These are phyloP conservation scores for Friedmanniomyces endolithicus DNA, from an alignment of 495 filamentous ascomycete species.

Conservation along the genomic window DNA sequence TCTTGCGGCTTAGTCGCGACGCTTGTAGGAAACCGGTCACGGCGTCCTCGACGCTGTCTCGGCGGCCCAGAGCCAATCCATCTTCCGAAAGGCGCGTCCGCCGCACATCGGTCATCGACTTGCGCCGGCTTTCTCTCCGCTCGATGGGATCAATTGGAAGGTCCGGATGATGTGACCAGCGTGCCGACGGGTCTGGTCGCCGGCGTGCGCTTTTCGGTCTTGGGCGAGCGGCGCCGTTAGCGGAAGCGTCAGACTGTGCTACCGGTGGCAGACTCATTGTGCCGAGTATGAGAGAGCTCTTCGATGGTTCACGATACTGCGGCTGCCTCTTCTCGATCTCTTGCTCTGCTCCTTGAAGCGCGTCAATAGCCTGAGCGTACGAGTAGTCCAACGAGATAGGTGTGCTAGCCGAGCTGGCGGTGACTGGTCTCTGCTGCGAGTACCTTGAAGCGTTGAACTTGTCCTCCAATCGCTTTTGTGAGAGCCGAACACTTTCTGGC, in stretches of 20 bases:
- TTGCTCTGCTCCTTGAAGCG: constrained; percentile 8
- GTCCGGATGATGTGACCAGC: constrained; percentile 26
- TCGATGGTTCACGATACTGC: not conserved
- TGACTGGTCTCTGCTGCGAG: not conserved
- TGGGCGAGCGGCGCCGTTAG: not conserved
- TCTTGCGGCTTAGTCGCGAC: constrained; percentile 73
- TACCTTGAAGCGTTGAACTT: not conserved
- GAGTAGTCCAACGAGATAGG: constrained; percentile 19
- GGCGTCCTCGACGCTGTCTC: constrained; percentile 75
- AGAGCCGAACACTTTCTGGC: not conserved
- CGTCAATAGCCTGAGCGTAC: constrained; percentile 17
- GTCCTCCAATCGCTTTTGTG: not conserved
- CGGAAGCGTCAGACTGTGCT: not conserved
- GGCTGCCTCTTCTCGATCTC: constrained; percentile 1
- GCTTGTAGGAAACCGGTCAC: constrained; percentile 77
- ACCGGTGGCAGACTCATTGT: constrained; percentile 1
- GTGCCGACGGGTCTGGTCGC: not conserved
- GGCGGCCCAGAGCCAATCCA: not conserved
- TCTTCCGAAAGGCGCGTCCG: not conserved
- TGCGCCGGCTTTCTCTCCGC: constrained; percentile 10
- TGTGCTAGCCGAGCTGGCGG: constrained; percentile 1
- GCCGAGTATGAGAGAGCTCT: not conserved
- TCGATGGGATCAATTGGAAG: constrained; percentile 24
- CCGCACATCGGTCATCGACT: constrained; percentile 18
- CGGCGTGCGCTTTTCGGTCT: constrained; percentile 7